Evolutionary conservation across 345 rosid species (phyloP).

Genomic region (Gossypium herbaceum): DNA sequence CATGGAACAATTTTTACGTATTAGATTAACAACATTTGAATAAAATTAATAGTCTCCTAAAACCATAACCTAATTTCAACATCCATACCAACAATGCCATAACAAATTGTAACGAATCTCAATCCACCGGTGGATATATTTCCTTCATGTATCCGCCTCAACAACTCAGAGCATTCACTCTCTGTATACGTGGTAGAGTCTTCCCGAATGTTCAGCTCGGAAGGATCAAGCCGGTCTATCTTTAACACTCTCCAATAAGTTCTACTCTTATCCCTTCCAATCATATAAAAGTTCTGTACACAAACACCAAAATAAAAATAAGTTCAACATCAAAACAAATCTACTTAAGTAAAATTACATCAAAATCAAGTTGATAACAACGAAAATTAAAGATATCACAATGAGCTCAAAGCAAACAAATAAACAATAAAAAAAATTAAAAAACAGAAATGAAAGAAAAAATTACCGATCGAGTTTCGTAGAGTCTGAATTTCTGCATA

Average conservation of each 20-base stretch:
- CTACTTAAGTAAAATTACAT: not conserved
- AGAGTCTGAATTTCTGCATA: slow-evolving; percentile 73
- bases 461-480: slow-evolving; percentile 71
- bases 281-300: slow-evolving; percentile 70
- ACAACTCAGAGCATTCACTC: slow-evolving; percentile 64
- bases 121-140: slow-evolving; percentile 89
- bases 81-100: slow-evolving; percentile 86
- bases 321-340: slow-evolving; percentile 1
- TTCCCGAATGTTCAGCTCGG: slow-evolving; percentile 72
- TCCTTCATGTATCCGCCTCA: slow-evolving; percentile 89
- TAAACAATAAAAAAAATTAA: not conserved
- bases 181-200: slow-evolving; percentile 73
- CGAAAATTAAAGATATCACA: slow-evolving; percentile 11
- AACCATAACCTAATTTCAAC: not conserved
- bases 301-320: slow-evolving; percentile 10
- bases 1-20: slow-evolving; percentile 7
- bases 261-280: slow-evolving; percentile 68
- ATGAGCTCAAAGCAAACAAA: slow-evolving; percentile 8
- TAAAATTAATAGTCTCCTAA: not conserved
- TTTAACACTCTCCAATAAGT: slow-evolving; percentile 73
- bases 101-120: slow-evolving; percentile 75
- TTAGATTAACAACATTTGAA: not conserved
- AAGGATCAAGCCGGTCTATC: slow-evolving; percentile 67
- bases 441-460: not conserved
- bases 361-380: not conserved